phyloP scores from a whole-genome alignment of 495 filamentous ascomycete species.

The Penicillium paradoxum region DNA sequence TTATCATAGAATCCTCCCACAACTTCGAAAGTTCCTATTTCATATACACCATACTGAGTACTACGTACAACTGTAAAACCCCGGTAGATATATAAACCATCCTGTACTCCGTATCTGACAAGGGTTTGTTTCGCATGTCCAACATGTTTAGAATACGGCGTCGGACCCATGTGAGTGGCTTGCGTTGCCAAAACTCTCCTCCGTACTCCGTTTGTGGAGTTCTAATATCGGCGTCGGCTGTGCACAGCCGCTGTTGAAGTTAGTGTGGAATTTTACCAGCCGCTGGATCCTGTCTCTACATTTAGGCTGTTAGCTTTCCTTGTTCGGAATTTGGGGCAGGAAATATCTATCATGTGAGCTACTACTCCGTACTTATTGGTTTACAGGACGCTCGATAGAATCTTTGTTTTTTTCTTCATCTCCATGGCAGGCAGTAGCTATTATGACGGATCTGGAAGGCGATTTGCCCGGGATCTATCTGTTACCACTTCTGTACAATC shows the following conservation, averaged over 20 bases:
- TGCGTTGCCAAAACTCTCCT: background rate
- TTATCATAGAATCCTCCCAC: too few relatives aligned
- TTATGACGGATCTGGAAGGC: too few relatives aligned
- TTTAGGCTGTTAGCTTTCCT: background rate
- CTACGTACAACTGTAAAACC: too few relatives aligned
- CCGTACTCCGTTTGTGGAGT: background rate
- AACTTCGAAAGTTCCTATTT: too few relatives aligned
- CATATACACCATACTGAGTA: too few relatives aligned
- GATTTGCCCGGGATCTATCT: too few relatives aligned
- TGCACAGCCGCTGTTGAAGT: background rate
- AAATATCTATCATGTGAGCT: background rate
- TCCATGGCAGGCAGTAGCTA: background rate
- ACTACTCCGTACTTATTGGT: background rate
- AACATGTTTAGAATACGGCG: background rate
- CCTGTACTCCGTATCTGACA: too few relatives aligned
- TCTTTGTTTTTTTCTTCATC: background rate
- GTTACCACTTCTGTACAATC: too few relatives aligned
- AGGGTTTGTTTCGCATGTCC: too few relatives aligned
- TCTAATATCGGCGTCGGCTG: constrained; percentile 2
- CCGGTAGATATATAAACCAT: too few relatives aligned
- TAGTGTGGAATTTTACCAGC: background rate
- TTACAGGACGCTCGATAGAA: background rate
- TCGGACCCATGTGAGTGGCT: background rate
- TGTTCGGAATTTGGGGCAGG: background rate
- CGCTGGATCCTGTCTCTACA: background rate